phyloP scores from a whole-genome alignment of 2,329 filamentous ascomycete species.

The Fusarium sp. region DNA sequence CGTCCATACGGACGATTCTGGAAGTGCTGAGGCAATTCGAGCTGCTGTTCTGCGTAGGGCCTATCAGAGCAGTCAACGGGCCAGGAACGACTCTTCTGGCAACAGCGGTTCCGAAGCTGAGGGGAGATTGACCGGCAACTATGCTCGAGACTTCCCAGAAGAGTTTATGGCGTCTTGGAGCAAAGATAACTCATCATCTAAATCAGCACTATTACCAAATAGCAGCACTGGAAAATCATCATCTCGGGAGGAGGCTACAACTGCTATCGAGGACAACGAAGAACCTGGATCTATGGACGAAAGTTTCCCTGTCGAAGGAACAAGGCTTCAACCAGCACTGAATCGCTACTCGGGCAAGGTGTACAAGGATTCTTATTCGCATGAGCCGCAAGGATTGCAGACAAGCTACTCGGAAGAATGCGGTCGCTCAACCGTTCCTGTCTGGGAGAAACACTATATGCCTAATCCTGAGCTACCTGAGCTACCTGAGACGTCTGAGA shows the following conservation, averaged over 20 bases:
- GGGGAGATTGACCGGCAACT: slow-evolving; percentile 59
- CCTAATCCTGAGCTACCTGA: neutral
- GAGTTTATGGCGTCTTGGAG: slow-evolving; percentile 60
- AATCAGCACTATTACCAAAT: slow-evolving; percentile 43
- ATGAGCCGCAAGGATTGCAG: slow-evolving; percentile 60
- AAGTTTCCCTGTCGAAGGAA: slow-evolving; percentile 50
- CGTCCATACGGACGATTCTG: slow-evolving; percentile 34
- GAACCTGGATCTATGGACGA: slow-evolving; percentile 56
- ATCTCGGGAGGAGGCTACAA: neutral
- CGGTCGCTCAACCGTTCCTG: slow-evolving; percentile 49
- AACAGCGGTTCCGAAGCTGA: slow-evolving; percentile 8
- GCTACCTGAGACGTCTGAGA: slow-evolving; percentile 2
- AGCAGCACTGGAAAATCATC: neutral
- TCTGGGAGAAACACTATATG: slow-evolving; percentile 50
- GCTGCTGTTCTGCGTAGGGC: slow-evolving; percentile 47
- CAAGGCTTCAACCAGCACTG: slow-evolving; percentile 47
- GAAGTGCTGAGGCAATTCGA: slow-evolving; percentile 50
- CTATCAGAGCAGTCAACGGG: slow-evolving; percentile 32
- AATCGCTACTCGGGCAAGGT: slow-evolving; percentile 38
- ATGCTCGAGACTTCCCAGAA: slow-evolving; percentile 63
- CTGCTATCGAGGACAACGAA: slow-evolving; percentile 42
- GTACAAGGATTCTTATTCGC: slow-evolving; percentile 55
- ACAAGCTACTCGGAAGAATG: slow-evolving; percentile 60
- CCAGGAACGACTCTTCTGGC: slow-evolving; percentile 12
- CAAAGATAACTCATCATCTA: slow-evolving; percentile 41